Conservation (phyloP, 1,139 yeast genomes). For the Geotrichum histeridarum region DNA sequence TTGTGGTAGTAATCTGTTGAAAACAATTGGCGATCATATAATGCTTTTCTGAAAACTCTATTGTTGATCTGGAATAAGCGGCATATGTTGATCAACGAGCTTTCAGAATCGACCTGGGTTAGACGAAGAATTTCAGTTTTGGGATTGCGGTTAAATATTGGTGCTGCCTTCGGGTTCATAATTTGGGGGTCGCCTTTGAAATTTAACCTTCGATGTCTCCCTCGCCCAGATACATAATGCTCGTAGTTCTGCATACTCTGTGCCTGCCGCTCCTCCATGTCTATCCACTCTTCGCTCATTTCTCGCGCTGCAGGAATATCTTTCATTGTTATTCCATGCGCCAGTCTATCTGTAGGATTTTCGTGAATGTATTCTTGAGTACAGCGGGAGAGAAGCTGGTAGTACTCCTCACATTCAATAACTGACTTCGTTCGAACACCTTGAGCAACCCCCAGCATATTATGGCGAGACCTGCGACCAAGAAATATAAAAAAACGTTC, state of each 20-base stretch:
- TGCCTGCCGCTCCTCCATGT: constrained; percentile 48
- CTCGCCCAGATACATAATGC: too few species aligned
- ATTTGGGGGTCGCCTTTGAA: too few species aligned
- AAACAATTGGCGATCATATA: constrained; percentile 12
- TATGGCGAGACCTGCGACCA: constrained; percentile 48
- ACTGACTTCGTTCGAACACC: constrained; percentile 43
- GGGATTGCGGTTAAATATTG: not conserved
- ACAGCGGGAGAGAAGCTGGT: constrained; percentile 38
- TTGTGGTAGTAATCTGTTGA: constrained; percentile 4
- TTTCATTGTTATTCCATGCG: constrained; percentile 34
- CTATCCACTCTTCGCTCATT: constrained; percentile 46
- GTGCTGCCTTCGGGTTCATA: too few species aligned
- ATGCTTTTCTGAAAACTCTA: constrained; percentile 17
- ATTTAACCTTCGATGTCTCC: too few species aligned
- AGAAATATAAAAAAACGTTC: constrained; percentile 42
- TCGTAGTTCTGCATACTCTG: constrained; percentile 5
- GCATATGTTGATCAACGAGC: constrained; percentile 10
- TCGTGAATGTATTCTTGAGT: constrained; percentile 18
- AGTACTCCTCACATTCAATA: constrained; percentile 47
- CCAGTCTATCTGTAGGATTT: constrained; percentile 19
- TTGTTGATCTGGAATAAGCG: constrained; percentile 15
- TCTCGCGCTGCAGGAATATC: constrained; percentile 54
- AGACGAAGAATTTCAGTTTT: constrained; percentile 1
- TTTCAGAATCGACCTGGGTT: not conserved
- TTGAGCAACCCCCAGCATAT: constrained; percentile 41